Base-by-base conservation (phyloP, 495 filamentous ascomycete genomes). In the Letharia columbiana region DNA sequence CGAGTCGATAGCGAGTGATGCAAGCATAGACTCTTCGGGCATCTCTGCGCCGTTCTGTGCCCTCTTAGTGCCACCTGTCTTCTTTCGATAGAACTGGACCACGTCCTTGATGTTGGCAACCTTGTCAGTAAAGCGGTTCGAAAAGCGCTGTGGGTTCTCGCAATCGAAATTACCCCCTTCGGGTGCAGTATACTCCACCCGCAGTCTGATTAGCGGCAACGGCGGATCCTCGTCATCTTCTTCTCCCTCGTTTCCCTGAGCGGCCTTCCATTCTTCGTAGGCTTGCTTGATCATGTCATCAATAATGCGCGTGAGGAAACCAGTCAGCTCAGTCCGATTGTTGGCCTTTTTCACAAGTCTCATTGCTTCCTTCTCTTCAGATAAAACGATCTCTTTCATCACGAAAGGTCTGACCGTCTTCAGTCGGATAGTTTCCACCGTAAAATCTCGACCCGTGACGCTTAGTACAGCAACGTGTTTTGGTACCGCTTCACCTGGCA, bases 101-200 rank as follows among this genome's bases (percentile, higher is more conserved):
- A 99, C 91, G 69, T 99, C 94, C 69, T 90, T 94, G 2, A 89
- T 85, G 70, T 99, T 99, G 13, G 94, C 94, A 0, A 98, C 94
- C 71, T 88, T 91, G 10, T 86, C 87, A 1, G 88, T 82, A 69
- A 99, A 99, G 7, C 92, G 86, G 74, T 96, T 96, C 1, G 95
- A 98, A 70, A 98, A 98, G 7, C 94, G 86, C 71, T 98, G 94
- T 20, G 94, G 94, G 67, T 99, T 99, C 72, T 98, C 95, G 64
- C 87, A 89, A 65, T 97, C 91, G 70, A 89, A 99, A 54, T 85
- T 83, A 49, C 90, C 89, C 35, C 91, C 91, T 41, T 97, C 91
- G 0, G 91, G 90, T 2, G 93, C 87, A 0, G 92, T 87, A 67
- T 89, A 94, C 70, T 99, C 94, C 10, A 99, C 93, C 49, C 91